Base-by-base conservation (phyloP, 1,284 basidiomycete species). In the Malassezia yamatoensis region DNA sequence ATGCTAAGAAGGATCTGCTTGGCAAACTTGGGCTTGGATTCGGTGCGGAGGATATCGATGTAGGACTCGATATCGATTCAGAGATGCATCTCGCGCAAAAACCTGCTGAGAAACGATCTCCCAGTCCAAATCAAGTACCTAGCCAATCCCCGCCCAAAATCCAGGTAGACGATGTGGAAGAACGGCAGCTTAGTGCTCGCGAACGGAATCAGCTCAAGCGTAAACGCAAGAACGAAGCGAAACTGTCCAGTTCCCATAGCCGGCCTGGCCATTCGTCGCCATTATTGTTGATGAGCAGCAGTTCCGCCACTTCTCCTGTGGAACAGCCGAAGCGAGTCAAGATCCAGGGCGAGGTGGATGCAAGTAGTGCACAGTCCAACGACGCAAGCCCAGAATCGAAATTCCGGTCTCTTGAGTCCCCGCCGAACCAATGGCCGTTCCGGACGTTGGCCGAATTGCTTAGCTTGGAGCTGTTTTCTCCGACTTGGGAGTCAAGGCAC, bases 401-500 rank as follows among this genome's bases (percentile, higher is more conserved):
- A 21, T 24, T 33, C 43, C 56, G 63, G 2, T 72, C 61, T 24
- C 55, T 72, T 45, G 62, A 66, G 38, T 64, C 61, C 7, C 35
- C 79, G 54, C 79, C 81, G 13, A 89, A 87, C 1, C 79, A 81
- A 50, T 96, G 89, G 85, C 83, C 91, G 0, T 98, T 93, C 87
- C 83, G 85, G 50, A 85, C 87, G 9, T 81, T 96, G 7, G 83
- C 86, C 8, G 83, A 85, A 62, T 80, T 91, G 4, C 79, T 99
- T 7, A 84, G 87, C 64, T 83, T 89, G 1, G 87, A 90, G 64
- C 77, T 99, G 12, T 87, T 91, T 63, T 74, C 85, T 65, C 81
- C 86, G 0, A 81, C 83, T 7, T 98, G 94, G 94, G 90, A 98
- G 75, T 83, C 86, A 6, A 81, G 94, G 47, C 94, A 99, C 69